phyloP scores from a whole-genome alignment of 164 flowering plant species.

The Kingdonia uniflora region DNA sequence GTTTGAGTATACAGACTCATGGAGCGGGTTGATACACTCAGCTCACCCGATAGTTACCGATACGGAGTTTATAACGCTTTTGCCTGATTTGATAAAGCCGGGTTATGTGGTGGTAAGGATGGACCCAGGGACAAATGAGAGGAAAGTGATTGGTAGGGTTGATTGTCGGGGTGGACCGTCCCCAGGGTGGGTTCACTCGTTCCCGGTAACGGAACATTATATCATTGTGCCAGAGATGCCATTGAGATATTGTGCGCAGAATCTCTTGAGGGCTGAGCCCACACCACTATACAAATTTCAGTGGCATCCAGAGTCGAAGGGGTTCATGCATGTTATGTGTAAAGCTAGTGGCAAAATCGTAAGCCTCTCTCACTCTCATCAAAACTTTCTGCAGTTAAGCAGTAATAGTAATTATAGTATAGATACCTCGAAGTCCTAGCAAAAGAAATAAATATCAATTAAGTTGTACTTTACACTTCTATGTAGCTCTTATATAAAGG shows the following conservation, averaged over 20 bases:
- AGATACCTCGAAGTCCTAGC: no score
- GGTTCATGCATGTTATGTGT: slow-evolving; percentile 77
- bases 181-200: slow-evolving; percentile 97
- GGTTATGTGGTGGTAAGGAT: slow-evolving; percentile 90
- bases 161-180: slow-evolving; percentile 74
- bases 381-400: no score
- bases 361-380: slow-evolving; percentile 21
- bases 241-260: slow-evolving; percentile 67
- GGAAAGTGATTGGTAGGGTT: slow-evolving; percentile 83
- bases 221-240: slow-evolving; percentile 95
- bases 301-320: slow-evolving; percentile 88
- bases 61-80: slow-evolving; percentile 53
- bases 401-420: no score
- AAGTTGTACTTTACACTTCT: no score
- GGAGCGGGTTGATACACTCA: slow-evolving; percentile 74
- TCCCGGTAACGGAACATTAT: slow-evolving; percentile 78
- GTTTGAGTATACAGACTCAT: slow-evolving; percentile 55
- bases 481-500: no score
- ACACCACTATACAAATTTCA: slow-evolving; percentile 89
- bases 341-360: slow-evolving; percentile 77
- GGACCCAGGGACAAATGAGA: slow-evolving; percentile 63
- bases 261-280: slow-evolving; percentile 78
- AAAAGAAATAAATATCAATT: no score
- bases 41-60: slow-evolving; percentile 93
- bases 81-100: slow-evolving; percentile 80